These are phyloP conservation scores for Fusarium nodosum DNA, from an alignment of 2,329 filamentous ascomycete species.

Conservation along the genomic window DNA sequence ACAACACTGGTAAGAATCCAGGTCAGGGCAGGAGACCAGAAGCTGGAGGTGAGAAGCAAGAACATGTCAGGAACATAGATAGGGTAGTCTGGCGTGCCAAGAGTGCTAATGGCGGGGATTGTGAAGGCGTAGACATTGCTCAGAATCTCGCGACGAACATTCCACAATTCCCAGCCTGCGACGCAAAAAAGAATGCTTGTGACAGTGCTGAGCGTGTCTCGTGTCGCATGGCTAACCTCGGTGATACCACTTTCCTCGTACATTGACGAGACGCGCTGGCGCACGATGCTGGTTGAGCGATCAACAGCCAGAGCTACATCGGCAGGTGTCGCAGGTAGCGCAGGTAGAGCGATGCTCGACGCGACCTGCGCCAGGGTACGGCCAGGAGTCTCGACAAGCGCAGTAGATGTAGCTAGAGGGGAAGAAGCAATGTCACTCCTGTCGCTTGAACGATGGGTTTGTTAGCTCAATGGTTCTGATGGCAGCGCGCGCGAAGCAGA, in stretches of 20 bases:
- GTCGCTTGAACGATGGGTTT: conserved; percentile 7
- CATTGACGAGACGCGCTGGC: conserved; percentile 72
- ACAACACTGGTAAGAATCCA: conserved; percentile 81
- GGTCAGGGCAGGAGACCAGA: conserved; percentile 85
- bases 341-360: conserved; percentile 77
- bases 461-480: conserved; percentile 33
- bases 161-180: conserved; percentile 76
- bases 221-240: conserved; percentile 74
- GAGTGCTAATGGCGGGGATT: conserved; percentile 70
- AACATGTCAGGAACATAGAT: conserved; percentile 86
- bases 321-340: conserved; percentile 83
- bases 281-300: conserved; percentile 74
- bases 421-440: conserved; percentile 51
- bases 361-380: conserved; percentile 67
- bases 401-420: conserved; percentile 56
- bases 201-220: conserved; percentile 79
- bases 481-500: conserved; percentile 16
- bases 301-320: conserved; percentile 83
- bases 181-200: conserved; percentile 78
- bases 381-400: conserved; percentile 64
- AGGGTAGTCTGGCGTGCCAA: conserved; percentile 70
- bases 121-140: conserved; percentile 80
- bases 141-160: conserved; percentile 78
- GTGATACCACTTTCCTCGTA: conserved; percentile 76
- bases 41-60: conserved; percentile 77